Conservation (phyloP, 192 early-diverging fungal species). For the Coemansia sp. region DNA sequence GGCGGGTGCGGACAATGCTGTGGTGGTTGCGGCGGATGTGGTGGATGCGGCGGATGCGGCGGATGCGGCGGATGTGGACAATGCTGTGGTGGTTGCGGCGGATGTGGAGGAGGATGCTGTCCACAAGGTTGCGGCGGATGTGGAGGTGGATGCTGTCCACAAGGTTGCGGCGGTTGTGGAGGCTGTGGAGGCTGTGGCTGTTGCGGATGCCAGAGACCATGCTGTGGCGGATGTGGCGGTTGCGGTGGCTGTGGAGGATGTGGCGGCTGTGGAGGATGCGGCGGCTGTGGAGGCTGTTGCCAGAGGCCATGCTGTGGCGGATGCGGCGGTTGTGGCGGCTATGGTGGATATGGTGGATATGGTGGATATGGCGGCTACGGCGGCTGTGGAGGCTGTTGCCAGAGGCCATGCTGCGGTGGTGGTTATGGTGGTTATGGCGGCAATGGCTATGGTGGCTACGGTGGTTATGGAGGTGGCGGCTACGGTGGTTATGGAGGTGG, state of each 20-base stretch:
- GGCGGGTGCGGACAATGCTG: conserved; percentile 14
- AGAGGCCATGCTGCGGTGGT: conserved; percentile 13
- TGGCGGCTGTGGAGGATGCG: conserved; percentile 30
- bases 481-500: background rate
- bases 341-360: background rate
- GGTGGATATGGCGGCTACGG: conserved; percentile 17
- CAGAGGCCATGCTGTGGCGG: conserved; percentile 5
- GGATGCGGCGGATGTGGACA: conserved; percentile 19
- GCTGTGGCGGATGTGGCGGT: conserved; percentile 21
- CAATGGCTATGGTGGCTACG: background rate
- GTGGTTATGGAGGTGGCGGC: background rate
- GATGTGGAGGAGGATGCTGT: conserved; percentile 18
- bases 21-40: conserved; percentile 20
- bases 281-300: background rate
- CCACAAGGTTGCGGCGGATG: conserved; percentile 16
- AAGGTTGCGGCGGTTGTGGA: conserved; percentile 15
- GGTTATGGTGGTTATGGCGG: conserved; percentile 2
- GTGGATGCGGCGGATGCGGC: conserved; percentile 8
- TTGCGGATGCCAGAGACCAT: conserved; percentile 14
- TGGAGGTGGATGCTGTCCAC: conserved; percentile 23
- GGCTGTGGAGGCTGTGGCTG: conserved; percentile 29
- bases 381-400: conserved; percentile 25
- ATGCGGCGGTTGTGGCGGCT: too few relatives aligned
- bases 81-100: conserved; percentile 25
- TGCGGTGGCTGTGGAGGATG: conserved; percentile 24